Evolutionary conservation across 352 stramenopile species (phyloP).

Genomic region (Pythium phragmitis): DNA sequence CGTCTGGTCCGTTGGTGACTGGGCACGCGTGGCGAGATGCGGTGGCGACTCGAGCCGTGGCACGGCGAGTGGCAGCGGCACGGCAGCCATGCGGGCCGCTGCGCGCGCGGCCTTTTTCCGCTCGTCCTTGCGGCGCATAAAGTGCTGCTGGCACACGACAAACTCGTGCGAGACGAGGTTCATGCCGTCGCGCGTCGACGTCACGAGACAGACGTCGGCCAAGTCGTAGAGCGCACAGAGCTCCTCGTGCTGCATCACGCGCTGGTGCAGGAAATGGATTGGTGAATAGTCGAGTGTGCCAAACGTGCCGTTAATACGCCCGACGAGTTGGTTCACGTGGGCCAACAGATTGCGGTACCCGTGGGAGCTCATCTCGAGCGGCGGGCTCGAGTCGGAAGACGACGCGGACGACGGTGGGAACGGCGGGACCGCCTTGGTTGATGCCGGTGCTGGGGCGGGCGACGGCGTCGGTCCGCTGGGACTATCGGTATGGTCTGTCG

Average conservation of each 20-base stretch:
- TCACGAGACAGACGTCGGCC: slow-evolving; percentile 88
- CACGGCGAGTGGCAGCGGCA: slow-evolving; percentile 1
- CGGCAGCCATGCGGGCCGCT: slow-evolving; percentile 23
- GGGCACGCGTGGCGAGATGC: background rate
- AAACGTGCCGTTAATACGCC: slow-evolving; percentile 88
- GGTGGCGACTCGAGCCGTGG: slow-evolving; percentile 29
- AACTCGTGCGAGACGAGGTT: slow-evolving; percentile 91
- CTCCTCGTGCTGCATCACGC: slow-evolving; percentile 75
- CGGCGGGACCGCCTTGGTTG: background rate
- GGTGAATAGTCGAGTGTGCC: slow-evolving; percentile 85
- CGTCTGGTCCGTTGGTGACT: background rate
- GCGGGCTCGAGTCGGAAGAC: slow-evolving; percentile 42
- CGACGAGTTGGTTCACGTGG: slow-evolving; percentile 89
- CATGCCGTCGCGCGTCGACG: slow-evolving; percentile 87
- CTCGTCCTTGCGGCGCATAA: slow-evolving; percentile 77
- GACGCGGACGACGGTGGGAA: slow-evolving; percentile 21
- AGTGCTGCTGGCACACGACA: slow-evolving; percentile 85
- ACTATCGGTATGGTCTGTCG: slow-evolving; percentile 19
- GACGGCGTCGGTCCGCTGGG: background rate
- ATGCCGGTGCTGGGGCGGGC: slow-evolving; percentile 4
- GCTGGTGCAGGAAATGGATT: slow-evolving; percentile 92
- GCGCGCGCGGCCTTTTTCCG: slow-evolving; percentile 47
- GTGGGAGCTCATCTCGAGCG: slow-evolving; percentile 79
- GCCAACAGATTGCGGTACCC: slow-evolving; percentile 65
- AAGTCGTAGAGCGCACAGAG: slow-evolving; percentile 88